Base-by-base conservation (phyloP, 2,329 filamentous ascomycete species). In the Colletotrichum viniferum region DNA sequence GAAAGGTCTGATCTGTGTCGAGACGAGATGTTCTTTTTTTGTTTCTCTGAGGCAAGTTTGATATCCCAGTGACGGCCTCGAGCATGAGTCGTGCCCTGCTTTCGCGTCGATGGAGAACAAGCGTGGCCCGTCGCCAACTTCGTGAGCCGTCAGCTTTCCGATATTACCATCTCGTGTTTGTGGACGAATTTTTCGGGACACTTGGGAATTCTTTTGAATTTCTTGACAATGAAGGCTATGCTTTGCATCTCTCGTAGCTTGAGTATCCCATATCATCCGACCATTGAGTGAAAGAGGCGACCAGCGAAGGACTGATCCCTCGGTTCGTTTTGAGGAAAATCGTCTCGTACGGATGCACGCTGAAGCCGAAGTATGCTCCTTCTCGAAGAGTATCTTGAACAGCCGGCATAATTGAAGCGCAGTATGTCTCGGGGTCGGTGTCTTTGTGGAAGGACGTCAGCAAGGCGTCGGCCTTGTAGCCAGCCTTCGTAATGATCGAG, bases 261-360 rank as follows among this genome's bases (percentile, higher is more conserved):
- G 52, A 21, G 24, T 55, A 55, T 13, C 52, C 52, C 24, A 12
- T 16, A 1, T 55, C 24, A 7, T 9, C 52, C 52, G 24, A 21
- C 81, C 81, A 82, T 58, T 80, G 77, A 3, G 82, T 82, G 48
- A 85, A 67, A 16, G 77, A 75, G 3, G 77, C 67, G 28, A 85
- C 73, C 28, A 80, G 69, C 3, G 56, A 30, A 2, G 78, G 78
- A 56, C 83, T 82, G 58, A 83, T 80, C 8, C 79, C 77, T 38
- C 79, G 78, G 55, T 83, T 82, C 7, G 81, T 80, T 77, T 84
- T 83, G 69, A 81, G 76, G 66, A 86, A 86, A n/a, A 85, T 68
- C 3, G 81, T 82, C 79, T 85, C 84, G 77, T 84, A 85, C 5
- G 84, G 83, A 52, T 85, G 83, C 8, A 84, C 65, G 58, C 79